Base-by-base conservation (phyloP, 768 basidiomycete genomes). In the Pleurotus eryngii region DNA sequence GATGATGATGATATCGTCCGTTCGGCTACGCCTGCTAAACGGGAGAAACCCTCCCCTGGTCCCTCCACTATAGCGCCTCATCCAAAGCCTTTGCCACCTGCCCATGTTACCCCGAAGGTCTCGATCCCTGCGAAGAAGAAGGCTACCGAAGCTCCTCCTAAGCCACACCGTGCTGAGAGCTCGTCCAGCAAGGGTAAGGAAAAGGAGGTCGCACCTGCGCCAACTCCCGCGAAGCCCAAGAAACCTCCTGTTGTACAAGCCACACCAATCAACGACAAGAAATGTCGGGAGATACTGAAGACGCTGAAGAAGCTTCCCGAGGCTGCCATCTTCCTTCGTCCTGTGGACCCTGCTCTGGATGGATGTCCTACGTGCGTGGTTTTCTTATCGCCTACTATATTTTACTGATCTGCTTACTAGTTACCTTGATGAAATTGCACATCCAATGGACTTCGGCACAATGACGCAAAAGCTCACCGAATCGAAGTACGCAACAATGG, bases 381-480 rank as follows among this genome's bases (percentile, higher is more conserved):
- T 39, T 39, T 38, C 15, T 43, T 42, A 53, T 40, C 48, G 2
- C 11, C 30, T 46, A 37, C 51, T 12, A 50, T 18, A 9, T 30
- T 5, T 30, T 49, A 45, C 60, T 59, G 15, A 65, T 49, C 17
- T 14, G 20, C 39, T 54, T 38, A 30, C 15, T 63, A 97, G 94
- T 17, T 98, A 98, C 70, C 85, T 90, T 59, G 85, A 95, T 4
- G 96, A 98, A 72, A 96, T 98, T 66, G 73, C 82, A 59, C 74
- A 89, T 61, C 96, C 96, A 5, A 98, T 98, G 96, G 95, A 98
- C 72, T 86, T 98, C 53, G 84, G 83, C 7, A 96, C 95, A 2
- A 90, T 97, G 62, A 69, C 70, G 12, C 73, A 76, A 39, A 92
- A 90, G 65, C 74, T 97, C 59, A 76, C 79, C 39, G 74, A 81